Evolutionary conservation across 2,329 filamentous ascomycete genomes (phyloP), one percentile per base, ranked within the genome.

Genomic region (Pseudogymnoascus sp.): DNA sequence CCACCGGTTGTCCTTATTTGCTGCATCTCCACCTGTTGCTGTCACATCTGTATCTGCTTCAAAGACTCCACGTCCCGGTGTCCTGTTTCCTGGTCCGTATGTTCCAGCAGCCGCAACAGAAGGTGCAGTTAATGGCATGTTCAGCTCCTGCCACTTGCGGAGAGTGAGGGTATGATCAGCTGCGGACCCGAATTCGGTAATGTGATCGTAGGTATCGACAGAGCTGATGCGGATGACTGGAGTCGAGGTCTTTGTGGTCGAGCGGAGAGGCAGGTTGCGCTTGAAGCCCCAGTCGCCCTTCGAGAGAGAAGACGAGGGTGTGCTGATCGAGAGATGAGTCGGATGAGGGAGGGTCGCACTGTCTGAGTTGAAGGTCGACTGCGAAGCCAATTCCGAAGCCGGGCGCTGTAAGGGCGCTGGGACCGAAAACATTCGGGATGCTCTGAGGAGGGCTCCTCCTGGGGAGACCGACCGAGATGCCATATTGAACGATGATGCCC

Each of bases 221-320:
- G 88, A 83, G 69, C 85, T 86, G 68, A 97, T 77, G 66, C 90
- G 85, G 61, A 96, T 83, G 59, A 90, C 80, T 8, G 92, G 90
- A n/a, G 86, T 87, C 5, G 87, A 85, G 5, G 85, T 86, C 61
- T 84, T 84, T 17, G 85, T 84, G 4, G 91, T 92, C 2, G 88
- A 86, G 73, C 88, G 88, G 7, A 88, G 77, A 1, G 93, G 93
- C 5, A 97, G 79, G 1, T 91, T 81, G 62, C 93, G 82, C 78
- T 97, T 97, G 69, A 97, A 79, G 12, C 93, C 93, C 92, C 93
- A 97, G 71, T 97, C 93, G 36, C 93, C 93, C 71, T 84, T 84
- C 41, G 81, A 78, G 25, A 91, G 82, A 6, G 92, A 92, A 15
- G 85, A 81, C 48, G 82, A 78, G 5, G 91, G 88, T 0, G 91